Conservation (phyloP, 495 filamentous ascomycete genomes). For the Astrothelium subdiscretum region DNA sequence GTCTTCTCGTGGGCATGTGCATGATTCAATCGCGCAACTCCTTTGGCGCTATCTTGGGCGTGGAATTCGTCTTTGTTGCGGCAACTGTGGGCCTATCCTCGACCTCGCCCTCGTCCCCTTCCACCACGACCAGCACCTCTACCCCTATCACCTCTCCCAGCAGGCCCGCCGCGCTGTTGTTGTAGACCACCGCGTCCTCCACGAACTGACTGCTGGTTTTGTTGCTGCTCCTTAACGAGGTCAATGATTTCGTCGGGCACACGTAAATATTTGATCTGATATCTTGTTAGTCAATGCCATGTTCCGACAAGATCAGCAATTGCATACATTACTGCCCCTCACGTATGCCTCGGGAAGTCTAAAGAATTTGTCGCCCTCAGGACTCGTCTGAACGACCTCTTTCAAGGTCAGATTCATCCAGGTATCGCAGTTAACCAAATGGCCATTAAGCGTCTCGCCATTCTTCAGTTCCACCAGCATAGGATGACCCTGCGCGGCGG, state of each 20-base stretch:
- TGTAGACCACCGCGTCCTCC: constrained; percentile 58
- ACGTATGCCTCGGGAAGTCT: constrained; percentile 89
- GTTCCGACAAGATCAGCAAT: not conserved
- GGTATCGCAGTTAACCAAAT: constrained; percentile 89
- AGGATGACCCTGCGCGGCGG: constrained; percentile 90
- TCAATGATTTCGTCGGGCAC: constrained; percentile 95
- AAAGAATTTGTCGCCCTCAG: constrained; percentile 89
- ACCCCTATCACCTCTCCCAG: constrained; percentile 42
- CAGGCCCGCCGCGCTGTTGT: constrained; percentile 50
- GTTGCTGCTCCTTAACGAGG: constrained; percentile 77
- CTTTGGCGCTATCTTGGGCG: too few relatives aligned
- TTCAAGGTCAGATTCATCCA: constrained; percentile 99
- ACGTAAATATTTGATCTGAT: constrained; percentile 93
- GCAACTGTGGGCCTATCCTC: too few relatives aligned
- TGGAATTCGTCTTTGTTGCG: too few relatives aligned
- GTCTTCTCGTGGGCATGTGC: too few relatives aligned
- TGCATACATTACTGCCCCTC: constrained; percentile 78
- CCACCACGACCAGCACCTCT: constrained; percentile 43
- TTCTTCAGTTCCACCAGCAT: constrained; percentile 99
- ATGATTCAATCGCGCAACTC: too few relatives aligned
- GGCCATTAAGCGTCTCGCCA: constrained; percentile 93
- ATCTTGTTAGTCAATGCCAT: constrained; percentile 4
- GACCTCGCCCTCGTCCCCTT: constrained; percentile 39
- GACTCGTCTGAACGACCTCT: constrained; percentile 94
- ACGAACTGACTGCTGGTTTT: constrained; percentile 44